phyloP scores from a whole-genome alignment of 2,329 filamentous ascomycete genomes.

The Dothideomycetidae sp. region DNA sequence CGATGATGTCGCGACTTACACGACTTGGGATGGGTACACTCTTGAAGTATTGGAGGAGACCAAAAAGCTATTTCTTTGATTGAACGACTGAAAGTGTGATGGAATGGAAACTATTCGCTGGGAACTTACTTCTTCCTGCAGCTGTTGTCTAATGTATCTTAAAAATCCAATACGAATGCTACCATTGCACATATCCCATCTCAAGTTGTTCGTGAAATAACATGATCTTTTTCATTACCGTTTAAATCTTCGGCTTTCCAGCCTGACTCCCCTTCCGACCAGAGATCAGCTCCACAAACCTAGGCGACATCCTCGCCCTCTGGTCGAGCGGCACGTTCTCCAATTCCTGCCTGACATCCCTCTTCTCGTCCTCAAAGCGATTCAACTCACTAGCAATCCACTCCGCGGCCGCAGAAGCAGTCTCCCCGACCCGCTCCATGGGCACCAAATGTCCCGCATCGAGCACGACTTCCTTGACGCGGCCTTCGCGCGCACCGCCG shows the following conservation, averaged over 20 bases:
- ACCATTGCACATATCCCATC: neutral
- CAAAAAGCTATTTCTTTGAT: too few species aligned
- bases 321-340: constrained; percentile 16
- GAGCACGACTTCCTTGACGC: constrained; percentile 52
- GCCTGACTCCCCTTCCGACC: constrained; percentile 17
- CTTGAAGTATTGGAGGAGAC: too few species aligned
- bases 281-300: constrained; percentile 15
- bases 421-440: constrained; percentile 58
- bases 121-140: constrained; percentile 1
- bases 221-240: neutral
- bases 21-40: too few species aligned
- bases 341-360: constrained; percentile 18
- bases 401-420: constrained; percentile 38
- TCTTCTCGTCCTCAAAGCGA: constrained; percentile 22
- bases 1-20: too few species aligned
- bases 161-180: neutral
- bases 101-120: too few species aligned
- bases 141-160: neutral
- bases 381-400: constrained; percentile 25
- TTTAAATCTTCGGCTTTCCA: constrained; percentile 11
- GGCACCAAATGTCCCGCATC: constrained; percentile 61
- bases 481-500: constrained; percentile 47
- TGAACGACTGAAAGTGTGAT: too few species aligned
- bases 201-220: too few species aligned
- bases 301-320: constrained; percentile 18